phyloP scores from a whole-genome alignment of 83 land plant genomes.

The Picea abies region DNA sequence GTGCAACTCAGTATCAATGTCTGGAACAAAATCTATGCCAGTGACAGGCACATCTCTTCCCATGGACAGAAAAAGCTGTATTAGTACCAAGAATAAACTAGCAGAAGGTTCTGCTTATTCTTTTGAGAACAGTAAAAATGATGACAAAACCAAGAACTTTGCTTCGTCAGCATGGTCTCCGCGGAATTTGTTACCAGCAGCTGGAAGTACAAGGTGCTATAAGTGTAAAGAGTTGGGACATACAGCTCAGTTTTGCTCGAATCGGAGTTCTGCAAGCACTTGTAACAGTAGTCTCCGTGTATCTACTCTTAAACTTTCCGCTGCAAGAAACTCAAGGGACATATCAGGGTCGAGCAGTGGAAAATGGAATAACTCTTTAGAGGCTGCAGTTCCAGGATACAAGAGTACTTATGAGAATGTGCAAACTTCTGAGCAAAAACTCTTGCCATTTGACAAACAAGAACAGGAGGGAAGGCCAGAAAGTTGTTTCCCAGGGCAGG shows the following conservation, averaged over 20 bases:
- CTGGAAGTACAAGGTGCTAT: slow-evolving; percentile 21
- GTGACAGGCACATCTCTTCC: slow-evolving; percentile 22
- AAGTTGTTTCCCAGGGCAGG: slow-evolving; percentile 14
- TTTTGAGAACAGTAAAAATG: slow-evolving; percentile 17
- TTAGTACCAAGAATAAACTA: slow-evolving; percentile 15
- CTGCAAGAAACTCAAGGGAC: slow-evolving; percentile 30
- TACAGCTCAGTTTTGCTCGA: slow-evolving; percentile 33
- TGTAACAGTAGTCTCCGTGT: slow-evolving; percentile 12
- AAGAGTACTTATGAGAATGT: slow-evolving; percentile 27
- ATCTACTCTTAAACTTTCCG: slow-evolving; percentile 22
- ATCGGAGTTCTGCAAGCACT: slow-evolving; percentile 14
- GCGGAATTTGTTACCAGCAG: slow-evolving; percentile 5
- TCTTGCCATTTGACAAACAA: slow-evolving; percentile 21
- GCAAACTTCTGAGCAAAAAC: slow-evolving; percentile 21
- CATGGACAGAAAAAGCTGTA: slow-evolving; percentile 12
- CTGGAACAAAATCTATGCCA: slow-evolving; percentile 18
- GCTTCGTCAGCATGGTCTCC: slow-evolving; percentile 7
- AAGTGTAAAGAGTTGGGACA: slow-evolving; percentile 55
- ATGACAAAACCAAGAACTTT: slow-evolving; percentile 24
- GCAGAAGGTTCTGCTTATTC: slow-evolving; percentile 14
- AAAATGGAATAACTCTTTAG: slow-evolving; percentile 45
- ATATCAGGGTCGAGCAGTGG: slow-evolving; percentile 18
- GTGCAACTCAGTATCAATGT: slow-evolving; percentile 31
- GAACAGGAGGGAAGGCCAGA: slow-evolving; percentile 10
- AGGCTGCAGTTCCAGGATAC: slow-evolving; percentile 34